These are phyloP conservation scores for Achaetomiella virescens DNA, from an alignment of 495 filamentous ascomycete species.

Conservation along the genomic window DNA sequence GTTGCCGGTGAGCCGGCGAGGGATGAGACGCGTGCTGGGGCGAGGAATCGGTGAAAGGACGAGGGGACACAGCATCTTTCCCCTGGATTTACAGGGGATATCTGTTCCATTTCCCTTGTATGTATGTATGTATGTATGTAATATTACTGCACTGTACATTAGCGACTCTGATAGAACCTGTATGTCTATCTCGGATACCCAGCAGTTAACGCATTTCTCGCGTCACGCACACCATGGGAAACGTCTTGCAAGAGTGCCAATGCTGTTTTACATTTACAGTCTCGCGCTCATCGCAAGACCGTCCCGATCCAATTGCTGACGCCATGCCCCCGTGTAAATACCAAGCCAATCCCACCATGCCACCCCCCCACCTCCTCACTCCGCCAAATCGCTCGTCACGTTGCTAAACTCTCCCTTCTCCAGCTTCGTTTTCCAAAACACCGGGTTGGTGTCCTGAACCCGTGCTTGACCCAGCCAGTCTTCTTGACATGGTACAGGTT, in stretches of 20 bases:
- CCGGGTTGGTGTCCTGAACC: slow-evolving; percentile 92
- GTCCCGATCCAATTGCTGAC: neutral
- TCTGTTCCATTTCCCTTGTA: too few relatives aligned
- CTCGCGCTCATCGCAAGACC: neutral
- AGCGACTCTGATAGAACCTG: neutral
- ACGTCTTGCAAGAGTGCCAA: neutral
- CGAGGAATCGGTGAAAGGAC: too few relatives aligned
- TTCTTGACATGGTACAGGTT: slow-evolving; percentile 99
- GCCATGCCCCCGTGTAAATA: neutral
- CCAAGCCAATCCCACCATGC: slow-evolving; percentile 1
- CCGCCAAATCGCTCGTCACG: slow-evolving; percentile 72
- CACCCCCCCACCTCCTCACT: slow-evolving; percentile 14
- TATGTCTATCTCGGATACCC: neutral
- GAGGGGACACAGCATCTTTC: too few relatives aligned
- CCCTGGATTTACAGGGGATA: too few relatives aligned
- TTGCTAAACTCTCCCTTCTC: slow-evolving; percentile 98
- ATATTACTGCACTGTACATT: neutral
- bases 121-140: neutral
- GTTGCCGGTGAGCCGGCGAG: too few relatives aligned
- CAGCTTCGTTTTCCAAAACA: slow-evolving; percentile 99
- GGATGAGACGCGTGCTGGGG: too few relatives aligned
- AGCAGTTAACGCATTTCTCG: neutral
- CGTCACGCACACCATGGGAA: neutral
- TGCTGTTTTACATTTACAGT: slow-evolving; percentile 14
- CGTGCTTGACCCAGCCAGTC: slow-evolving; percentile 96